Evolutionary conservation across 176 grass and related monocot genomes (phyloP).

Genomic region (Oryza officinalis): DNA sequence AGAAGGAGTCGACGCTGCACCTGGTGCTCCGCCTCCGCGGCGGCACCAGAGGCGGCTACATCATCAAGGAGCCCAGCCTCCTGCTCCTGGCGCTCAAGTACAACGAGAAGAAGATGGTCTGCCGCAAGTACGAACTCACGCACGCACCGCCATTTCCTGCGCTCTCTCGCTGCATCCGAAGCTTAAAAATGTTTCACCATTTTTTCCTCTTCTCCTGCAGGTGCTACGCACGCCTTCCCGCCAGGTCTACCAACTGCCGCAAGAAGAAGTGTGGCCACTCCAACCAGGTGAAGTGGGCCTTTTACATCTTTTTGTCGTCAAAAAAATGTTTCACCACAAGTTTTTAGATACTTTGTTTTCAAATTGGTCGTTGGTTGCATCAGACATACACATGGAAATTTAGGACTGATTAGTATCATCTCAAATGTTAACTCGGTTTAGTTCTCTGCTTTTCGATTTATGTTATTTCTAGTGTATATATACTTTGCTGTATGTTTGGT

Average conservation of each 20-base stretch:
- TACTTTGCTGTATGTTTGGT: too few relatives aligned
- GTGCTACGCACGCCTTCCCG: constrained; percentile 83
- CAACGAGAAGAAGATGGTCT: constrained; percentile 42
- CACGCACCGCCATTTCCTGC: too few relatives aligned
- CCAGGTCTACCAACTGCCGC: constrained; percentile 82
- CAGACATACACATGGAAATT: too few relatives aligned
- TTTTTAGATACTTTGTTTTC: too few relatives aligned
- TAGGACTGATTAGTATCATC: too few relatives aligned
- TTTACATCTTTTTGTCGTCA: not conserved
- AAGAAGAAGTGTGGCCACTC: constrained; percentile 98
- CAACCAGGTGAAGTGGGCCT: constrained; percentile 54
- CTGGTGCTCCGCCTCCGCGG: constrained; percentile 54
- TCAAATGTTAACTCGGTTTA: too few relatives aligned
- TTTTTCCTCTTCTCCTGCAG: not conserved
- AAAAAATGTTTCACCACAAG: too few relatives aligned
- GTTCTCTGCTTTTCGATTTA: not conserved
- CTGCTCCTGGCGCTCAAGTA: constrained; percentile 23
- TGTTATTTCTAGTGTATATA: too few relatives aligned
- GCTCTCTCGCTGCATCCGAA: too few relatives aligned
- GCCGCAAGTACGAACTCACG: constrained; percentile 22
- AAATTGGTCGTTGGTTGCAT: too few relatives aligned
- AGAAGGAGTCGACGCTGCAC: constrained; percentile 59
- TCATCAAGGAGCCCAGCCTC: constrained; percentile 16
- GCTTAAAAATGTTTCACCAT: not conserved
- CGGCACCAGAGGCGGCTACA: constrained; percentile 9